These are phyloP conservation scores for Rhododendron vialii DNA, from an alignment of 148 eudicot genomes.

Conservation along the genomic window DNA sequence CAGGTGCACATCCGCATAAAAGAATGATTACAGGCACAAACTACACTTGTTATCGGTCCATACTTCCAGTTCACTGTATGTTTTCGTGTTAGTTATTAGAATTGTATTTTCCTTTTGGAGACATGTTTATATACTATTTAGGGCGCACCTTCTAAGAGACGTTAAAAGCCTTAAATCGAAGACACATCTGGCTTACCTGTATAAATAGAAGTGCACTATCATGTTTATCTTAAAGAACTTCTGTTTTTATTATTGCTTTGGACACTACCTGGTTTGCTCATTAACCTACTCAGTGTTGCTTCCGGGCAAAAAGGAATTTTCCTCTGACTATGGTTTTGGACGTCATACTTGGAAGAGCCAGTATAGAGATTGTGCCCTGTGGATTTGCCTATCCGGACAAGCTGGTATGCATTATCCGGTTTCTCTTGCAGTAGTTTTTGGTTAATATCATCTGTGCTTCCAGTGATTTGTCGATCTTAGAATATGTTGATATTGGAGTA, in stretches of 20 bases:
- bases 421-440: background rate
- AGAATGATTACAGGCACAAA: background rate
- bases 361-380: conserved; percentile 15
- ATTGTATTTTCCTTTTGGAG: background rate
- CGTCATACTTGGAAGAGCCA: conserved; percentile 11
- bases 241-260: background rate
- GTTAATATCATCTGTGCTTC: background rate
- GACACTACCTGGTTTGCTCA: background rate
- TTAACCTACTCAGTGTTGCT: background rate
- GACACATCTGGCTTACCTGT: background rate
- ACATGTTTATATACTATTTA: background rate
- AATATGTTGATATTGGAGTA: background rate
- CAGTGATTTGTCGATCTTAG: background rate
- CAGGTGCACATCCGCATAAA: background rate
- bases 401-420: conserved; percentile 36
- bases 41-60: background rate
- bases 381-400: conserved; percentile 48
- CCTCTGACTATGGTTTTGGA: conserved; percentile 22
- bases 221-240: background rate
- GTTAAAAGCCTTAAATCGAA: background rate
- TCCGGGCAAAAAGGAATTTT: conserved; percentile 21
- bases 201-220: too few species aligned
- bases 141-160: background rate
- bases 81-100: background rate
- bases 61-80: background rate